phyloP scores from a whole-genome alignment of 2,329 filamentous ascomycete genomes.

The Fusarium sororula region DNA sequence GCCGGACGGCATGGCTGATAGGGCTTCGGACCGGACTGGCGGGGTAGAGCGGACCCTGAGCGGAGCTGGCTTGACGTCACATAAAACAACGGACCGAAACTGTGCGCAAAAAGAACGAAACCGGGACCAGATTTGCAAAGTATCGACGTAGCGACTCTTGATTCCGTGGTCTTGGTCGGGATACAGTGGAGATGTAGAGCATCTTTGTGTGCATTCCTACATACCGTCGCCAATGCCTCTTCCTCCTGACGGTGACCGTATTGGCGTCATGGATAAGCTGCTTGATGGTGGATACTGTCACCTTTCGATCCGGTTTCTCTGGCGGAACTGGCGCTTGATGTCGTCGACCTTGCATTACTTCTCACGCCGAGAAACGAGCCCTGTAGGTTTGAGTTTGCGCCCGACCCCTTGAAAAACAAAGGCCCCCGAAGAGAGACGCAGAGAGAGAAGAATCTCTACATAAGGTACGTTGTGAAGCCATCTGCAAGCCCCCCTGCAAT shows the following conservation, averaged over 20 bases:
- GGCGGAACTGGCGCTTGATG: constrained; percentile 23
- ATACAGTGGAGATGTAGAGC: background rate
- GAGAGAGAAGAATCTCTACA: background rate
- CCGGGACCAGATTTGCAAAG: constrained; percentile 8
- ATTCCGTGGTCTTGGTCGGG: constrained; percentile 10
- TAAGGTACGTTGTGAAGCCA: background rate
- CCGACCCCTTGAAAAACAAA: background rate
- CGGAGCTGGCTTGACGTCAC: constrained; percentile 45
- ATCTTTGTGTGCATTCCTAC: constrained; percentile 20
- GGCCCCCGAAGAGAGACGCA: background rate
- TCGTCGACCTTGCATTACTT: constrained; percentile 26
- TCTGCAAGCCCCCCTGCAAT: constrained; percentile 8
- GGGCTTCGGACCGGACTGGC: constrained; percentile 36
- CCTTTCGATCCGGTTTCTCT: constrained; percentile 22
- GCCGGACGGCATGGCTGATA: constrained; percentile 44
- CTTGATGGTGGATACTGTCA: constrained; percentile 28
- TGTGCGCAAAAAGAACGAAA: constrained; percentile 21
- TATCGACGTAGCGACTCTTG: constrained; percentile 19
- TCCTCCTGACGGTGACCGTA: constrained; percentile 34
- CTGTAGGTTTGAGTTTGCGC: background rate
- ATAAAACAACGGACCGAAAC: constrained; percentile 35
- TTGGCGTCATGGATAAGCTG: constrained; percentile 29
- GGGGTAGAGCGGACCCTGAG: constrained; percentile 25
- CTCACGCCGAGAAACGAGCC: constrained; percentile 11
- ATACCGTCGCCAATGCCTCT: constrained; percentile 28